Evolutionary conservation across 345 rosid genomes (phyloP).

Genomic region (Gossypium sturtianum): DNA sequence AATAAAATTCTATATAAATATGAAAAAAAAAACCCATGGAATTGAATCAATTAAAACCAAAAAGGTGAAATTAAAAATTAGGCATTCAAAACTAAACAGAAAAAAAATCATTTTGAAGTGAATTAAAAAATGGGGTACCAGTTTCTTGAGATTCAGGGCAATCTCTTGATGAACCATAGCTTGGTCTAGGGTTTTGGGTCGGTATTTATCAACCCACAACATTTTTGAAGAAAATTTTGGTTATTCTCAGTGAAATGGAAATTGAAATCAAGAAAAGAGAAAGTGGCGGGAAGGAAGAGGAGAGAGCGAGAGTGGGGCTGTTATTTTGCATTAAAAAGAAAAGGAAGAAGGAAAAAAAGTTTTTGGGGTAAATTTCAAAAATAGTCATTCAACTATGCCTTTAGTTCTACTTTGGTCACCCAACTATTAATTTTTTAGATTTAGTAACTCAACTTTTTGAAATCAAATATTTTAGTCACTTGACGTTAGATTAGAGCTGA

Average conservation of each 20-base stretch:
- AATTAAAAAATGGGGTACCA: constrained; percentile 35
- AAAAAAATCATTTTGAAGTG: neutral
- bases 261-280: neutral
- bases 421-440: too few relatives aligned
- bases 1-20: neutral
- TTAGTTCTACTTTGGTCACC: too few relatives aligned
- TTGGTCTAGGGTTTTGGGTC: constrained; percentile 86
- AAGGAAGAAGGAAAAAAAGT: too few relatives aligned
- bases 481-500: too few relatives aligned
- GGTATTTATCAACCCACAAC: constrained; percentile 99
- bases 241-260: neutral
- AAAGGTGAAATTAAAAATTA: constrained; percentile 30
- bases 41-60: constrained; percentile 4
- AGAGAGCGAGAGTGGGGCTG: neutral
- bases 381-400: too few relatives aligned
- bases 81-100: neutral
- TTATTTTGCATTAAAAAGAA: too few relatives aligned
- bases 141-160: constrained; percentile 81
- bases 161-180: constrained; percentile 71
- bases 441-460: too few relatives aligned
- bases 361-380: too few relatives aligned
- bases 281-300: constrained; percentile 16
- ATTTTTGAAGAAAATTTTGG: constrained; percentile 25
- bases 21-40: neutral
- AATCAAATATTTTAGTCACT: too few relatives aligned